These are phyloP conservation scores for Euryodendron excelsum DNA, from an alignment of 148 eudicot species.

Conservation along the genomic window DNA sequence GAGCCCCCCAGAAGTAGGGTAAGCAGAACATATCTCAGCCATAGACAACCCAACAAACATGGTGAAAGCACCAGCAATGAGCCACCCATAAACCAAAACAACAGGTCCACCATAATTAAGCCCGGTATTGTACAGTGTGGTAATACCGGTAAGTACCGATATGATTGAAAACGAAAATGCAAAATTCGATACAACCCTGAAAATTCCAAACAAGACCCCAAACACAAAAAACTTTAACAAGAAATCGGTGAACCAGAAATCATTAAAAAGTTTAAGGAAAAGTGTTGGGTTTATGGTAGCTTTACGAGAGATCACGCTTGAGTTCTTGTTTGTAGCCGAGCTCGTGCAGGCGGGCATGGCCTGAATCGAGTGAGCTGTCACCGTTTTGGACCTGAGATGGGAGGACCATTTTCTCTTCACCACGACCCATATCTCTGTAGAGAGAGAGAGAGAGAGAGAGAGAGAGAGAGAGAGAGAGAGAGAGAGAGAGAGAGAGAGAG, in stretches of 20 bases:
- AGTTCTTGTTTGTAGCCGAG: slow-evolving; percentile 90
- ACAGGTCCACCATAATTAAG: slow-evolving; percentile 72
- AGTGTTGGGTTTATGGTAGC: not conserved
- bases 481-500: too few relatives aligned
- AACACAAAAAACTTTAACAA: not conserved
- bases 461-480: too few relatives aligned
- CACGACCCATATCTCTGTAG: too few relatives aligned
- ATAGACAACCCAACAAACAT: slow-evolving; percentile 79
- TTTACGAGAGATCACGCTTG: slow-evolving; percentile 87
- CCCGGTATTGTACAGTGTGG: slow-evolving; percentile 69
- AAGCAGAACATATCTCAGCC: slow-evolving; percentile 95
- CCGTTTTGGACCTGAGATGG: slow-evolving; percentile 31
- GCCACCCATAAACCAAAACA: slow-evolving; percentile 75
- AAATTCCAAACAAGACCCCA: slow-evolving; percentile 13
- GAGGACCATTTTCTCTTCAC: slow-evolving; percentile 20
- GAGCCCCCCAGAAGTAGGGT: slow-evolving; percentile 90
- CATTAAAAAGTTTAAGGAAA: not conserved
- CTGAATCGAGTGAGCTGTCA: slow-evolving; percentile 35
- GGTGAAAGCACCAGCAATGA: slow-evolving; percentile 71
- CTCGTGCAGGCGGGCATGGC: slow-evolving; percentile 58
- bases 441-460: too few relatives aligned
- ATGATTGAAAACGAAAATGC: slow-evolving; percentile 83
- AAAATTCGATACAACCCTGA: slow-evolving; percentile 79
- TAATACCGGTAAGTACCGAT: slow-evolving; percentile 83
- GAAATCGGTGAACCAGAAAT: not conserved